A percentile compares a stretch with the other conserved stretches of the same genome.
These are phyloP conservation scores for Penicillium sp. DNA, from an alignment of 2,329 filamentous ascomycete species.

Conservation along the genomic window DNA sequence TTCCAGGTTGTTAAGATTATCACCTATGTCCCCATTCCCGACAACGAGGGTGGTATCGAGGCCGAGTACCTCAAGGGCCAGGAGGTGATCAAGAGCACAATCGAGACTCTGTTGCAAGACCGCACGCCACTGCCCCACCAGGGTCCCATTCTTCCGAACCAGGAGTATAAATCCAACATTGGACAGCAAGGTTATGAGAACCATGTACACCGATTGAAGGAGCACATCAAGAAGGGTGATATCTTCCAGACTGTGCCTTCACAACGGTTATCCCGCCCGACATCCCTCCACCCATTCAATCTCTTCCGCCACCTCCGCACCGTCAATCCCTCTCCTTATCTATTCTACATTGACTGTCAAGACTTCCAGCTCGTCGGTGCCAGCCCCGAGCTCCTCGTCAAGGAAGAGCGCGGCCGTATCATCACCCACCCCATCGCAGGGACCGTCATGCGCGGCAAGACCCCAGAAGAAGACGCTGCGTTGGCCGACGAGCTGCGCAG, in stretches of 20 bases:
- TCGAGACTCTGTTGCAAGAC: constrained; percentile 72
- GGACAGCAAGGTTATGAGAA: constrained; percentile 83
- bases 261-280: constrained; percentile 87
- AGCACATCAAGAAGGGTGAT: constrained; percentile 87
- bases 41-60: constrained; percentile 61
- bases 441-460: constrained; percentile 85
- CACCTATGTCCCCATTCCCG: constrained; percentile 78
- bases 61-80: constrained; percentile 71
- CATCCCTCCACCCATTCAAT: constrained; percentile 93
- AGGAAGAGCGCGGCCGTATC: constrained; percentile 81
- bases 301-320: constrained; percentile 94
- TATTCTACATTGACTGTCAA: constrained; percentile 91
- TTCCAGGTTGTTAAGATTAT: constrained; percentile 91
- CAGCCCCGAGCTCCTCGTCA: constrained; percentile 91
- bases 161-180: constrained; percentile 89
- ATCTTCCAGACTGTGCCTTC: constrained; percentile 98
- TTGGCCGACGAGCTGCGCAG: constrained; percentile 76
- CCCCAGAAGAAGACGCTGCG: constrained; percentile 75
- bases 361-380: constrained; percentile 96
- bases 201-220: constrained; percentile 84
- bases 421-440: constrained; percentile 97
- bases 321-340: constrained; percentile 96
- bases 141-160: constrained; percentile 69
- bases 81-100: constrained; percentile 65
- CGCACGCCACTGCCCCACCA: constrained; percentile 79